Evolutionary conservation across 202 grass and related monocot species (phyloP).

Genomic region (Digitaria exilis): DNA sequence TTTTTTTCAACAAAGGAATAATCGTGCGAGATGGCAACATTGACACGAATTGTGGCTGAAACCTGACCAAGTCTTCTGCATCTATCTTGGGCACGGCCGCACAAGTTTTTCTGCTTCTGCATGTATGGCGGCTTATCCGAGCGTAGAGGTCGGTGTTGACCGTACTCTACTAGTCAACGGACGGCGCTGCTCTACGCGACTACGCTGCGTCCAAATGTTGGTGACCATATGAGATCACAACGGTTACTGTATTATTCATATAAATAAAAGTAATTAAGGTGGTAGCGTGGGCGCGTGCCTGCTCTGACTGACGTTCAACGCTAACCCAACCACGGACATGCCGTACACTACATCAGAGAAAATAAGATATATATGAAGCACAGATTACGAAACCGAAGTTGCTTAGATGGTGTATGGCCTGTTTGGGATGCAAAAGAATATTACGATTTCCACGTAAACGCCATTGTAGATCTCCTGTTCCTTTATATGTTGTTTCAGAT

Average conservation of each 20-base stretch:
- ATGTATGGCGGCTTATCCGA: neutral
- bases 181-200: neutral
- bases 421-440: neutral
- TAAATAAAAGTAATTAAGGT: neutral
- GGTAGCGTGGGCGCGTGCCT: neutral
- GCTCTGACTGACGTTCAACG: neutral
- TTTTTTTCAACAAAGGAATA: neutral
- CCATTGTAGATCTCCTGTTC: neutral
- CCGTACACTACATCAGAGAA: too few relatives aligned
- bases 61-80: neutral
- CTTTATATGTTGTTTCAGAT: too few relatives aligned
- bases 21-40: neutral
- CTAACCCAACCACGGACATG: constrained; percentile 16
- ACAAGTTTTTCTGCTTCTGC: neutral
- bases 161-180: neutral
- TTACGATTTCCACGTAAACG: neutral
- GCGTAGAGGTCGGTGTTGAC: neutral
- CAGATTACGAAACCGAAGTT: neutral
- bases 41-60: neutral
- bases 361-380: neutral
- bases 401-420: neutral
- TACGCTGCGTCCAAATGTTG: too few relatives aligned
- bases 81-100: neutral
- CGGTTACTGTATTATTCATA: neutral
- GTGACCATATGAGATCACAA: neutral